Evolutionary conservation across 305 asterid species (phyloP).

Genomic region (Solanum chacoense): DNA sequence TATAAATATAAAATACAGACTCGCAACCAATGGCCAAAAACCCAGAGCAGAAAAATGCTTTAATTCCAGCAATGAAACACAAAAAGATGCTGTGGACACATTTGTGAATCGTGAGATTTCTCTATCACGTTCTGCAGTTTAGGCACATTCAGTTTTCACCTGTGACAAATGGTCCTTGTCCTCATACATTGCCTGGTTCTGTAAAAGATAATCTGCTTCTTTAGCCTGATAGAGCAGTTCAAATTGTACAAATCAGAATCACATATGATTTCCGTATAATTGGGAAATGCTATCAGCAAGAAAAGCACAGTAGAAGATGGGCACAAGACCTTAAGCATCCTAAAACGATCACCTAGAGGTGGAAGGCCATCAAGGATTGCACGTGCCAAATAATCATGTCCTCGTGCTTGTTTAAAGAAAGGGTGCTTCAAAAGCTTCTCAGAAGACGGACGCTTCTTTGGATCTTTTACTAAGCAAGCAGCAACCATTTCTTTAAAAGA

Average conservation of each 20-base stretch:
- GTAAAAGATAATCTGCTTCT: constrained; percentile 85
- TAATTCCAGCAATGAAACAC: background rate
- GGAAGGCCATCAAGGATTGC: constrained; percentile 62
- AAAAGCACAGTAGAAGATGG: constrained; percentile 20
- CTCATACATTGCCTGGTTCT: constrained; percentile 64
- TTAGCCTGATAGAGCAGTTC: constrained; percentile 48
- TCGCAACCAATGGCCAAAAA: background rate
- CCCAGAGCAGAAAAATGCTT: background rate
- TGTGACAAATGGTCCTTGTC: constrained; percentile 94
- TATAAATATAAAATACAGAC: background rate
- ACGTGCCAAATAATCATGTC: constrained; percentile 57
- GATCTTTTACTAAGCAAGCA: constrained; percentile 96
- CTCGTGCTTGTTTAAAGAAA: constrained; percentile 75
- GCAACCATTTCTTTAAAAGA: constrained; percentile 89
- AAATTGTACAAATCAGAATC: background rate
- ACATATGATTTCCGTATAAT: background rate
- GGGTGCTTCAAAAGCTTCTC: constrained; percentile 92
- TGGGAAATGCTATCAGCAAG: constrained; percentile 4
- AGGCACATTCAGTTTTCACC: constrained; percentile 32
- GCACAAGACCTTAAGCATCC: constrained; percentile 80
- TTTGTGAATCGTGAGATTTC: background rate
- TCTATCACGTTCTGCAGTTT: background rate
- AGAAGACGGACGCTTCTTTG: constrained; percentile 86
- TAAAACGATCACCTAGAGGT: constrained; percentile 92
- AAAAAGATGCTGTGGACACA: background rate